Conservation (phyloP, 2,329 filamentous ascomycete genomes). For the Lomentospora prolificans region DNA sequence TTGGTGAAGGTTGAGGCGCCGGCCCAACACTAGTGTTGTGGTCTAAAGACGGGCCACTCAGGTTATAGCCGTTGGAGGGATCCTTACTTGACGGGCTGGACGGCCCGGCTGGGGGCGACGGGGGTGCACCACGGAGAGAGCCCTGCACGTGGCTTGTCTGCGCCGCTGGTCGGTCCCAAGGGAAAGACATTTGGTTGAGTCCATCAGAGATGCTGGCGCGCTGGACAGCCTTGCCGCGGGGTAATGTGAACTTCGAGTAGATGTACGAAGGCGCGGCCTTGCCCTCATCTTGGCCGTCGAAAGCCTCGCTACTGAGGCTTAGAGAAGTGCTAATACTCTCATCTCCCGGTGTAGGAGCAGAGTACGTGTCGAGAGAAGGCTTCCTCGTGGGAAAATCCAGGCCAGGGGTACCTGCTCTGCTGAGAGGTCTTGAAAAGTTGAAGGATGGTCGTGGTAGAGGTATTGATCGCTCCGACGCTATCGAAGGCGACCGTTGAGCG, state of each 20-base stretch:
- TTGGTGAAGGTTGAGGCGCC: slow-evolving; percentile 32
- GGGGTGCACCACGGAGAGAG: slow-evolving; percentile 35
- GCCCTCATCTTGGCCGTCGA: slow-evolving; percentile 43
- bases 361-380: slow-evolving; percentile 57
- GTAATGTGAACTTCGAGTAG: slow-evolving; percentile 75
- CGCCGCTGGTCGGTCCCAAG: slow-evolving; percentile 45
- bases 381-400: slow-evolving; percentile 52
- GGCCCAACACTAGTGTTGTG: slow-evolving; percentile 16
- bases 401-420: slow-evolving; percentile 54
- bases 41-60: slow-evolving; percentile 4
- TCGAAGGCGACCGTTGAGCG: slow-evolving; percentile 70
- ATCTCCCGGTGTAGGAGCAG: slow-evolving; percentile 52
- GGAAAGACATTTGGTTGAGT: slow-evolving; percentile 42
- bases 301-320: slow-evolving; percentile 63
- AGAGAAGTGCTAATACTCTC: slow-evolving; percentile 60
- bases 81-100: slow-evolving; percentile 41
- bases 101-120: slow-evolving; percentile 51
- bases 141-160: slow-evolving; percentile 9
- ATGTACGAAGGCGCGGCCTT: slow-evolving; percentile 63
- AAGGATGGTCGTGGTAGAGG: slow-evolving; percentile 63
- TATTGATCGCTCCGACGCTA: slow-evolving; percentile 70
- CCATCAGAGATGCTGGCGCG: slow-evolving; percentile 51
- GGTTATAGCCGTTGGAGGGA: slow-evolving; percentile 26
- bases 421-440: slow-evolving; percentile 90
- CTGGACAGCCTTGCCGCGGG: slow-evolving; percentile 71